Evolutionary conservation across 2,329 filamentous ascomycete genomes (phyloP), one percentile per base, ranked within the genome.

Genomic region (Calonectria montana): DNA sequence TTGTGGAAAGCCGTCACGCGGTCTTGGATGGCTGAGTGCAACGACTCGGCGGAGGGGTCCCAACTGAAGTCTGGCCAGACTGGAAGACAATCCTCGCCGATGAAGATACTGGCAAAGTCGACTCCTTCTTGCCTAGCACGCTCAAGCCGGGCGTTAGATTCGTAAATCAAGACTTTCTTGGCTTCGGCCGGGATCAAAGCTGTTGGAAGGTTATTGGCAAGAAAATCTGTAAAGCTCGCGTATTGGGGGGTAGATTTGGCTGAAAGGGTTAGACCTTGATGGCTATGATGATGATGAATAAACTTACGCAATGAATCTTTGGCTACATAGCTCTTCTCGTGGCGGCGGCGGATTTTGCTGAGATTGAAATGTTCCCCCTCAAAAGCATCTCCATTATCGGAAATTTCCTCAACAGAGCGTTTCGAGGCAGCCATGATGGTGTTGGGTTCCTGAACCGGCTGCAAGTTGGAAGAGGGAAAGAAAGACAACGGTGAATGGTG

Each of bases 61-160:
- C 79, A 83, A 1, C 55, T 62, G 16, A 69, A 64, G 8, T 62
- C 68, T 1, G 70, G 27, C 82, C 82, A 83, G 3, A 74, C 70
- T 0, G 80, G 80, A 2, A 83, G 73, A 7, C 82, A 82, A 29
- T 83, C 78, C 0, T 75, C 64, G 2, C 76, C 81, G 3, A 83
- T 76, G 29, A 39, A 63, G 6, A 83, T 66, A 0, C 78, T 73
- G 1, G 47, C 31, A 0, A 82, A 61, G 1, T 12, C 2, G 1
- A 76, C 25, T 4, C 75, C 75, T 0, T 71, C 65, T 1, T 21
- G 16, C 12, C 65, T 70, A 2, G 82, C 82, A 21, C 71, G 39
- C 1, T 75, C 65, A 0, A 83, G 73, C 16, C 77, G 78, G 0
- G 27, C n/a, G 23, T 80, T 81, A 0, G 77, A 76, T 4, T 72